phyloP scores from a whole-genome alignment of 345 rosid species.

The Sonneratia caseolaris region DNA sequence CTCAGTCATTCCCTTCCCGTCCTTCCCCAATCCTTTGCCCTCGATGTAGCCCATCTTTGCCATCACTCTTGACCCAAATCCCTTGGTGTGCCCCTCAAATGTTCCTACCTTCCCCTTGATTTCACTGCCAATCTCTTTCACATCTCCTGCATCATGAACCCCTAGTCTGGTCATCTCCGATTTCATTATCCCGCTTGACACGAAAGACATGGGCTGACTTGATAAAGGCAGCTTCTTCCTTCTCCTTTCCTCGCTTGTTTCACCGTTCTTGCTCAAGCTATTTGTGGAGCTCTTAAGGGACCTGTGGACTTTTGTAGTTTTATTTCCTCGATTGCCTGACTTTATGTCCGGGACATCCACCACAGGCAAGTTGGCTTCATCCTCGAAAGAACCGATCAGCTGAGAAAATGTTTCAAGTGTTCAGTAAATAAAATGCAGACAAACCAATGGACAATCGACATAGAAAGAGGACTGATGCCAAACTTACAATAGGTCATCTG shows the following conservation, averaged over 20 bases:
- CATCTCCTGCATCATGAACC: constrained; percentile 17
- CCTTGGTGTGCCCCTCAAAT: constrained; percentile 69
- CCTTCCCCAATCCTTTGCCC: constrained; percentile 84
- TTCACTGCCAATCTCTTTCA: constrained; percentile 21
- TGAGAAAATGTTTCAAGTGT: constrained; percentile 18
- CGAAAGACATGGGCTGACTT: constrained; percentile 69
- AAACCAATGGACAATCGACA: background rate
- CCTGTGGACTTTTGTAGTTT: constrained; percentile 20
- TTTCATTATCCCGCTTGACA: constrained; percentile 55
- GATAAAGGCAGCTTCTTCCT: constrained; percentile 42
- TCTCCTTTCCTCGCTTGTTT: constrained; percentile 27
- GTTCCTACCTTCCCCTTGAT: constrained; percentile 42
- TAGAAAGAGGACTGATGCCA: background rate
- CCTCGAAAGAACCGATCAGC: constrained; percentile 63
- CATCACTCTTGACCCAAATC: constrained; percentile 68
- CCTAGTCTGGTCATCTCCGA: constrained; percentile 35
- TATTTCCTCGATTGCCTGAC: constrained; percentile 25
- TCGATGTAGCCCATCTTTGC: constrained; percentile 81
- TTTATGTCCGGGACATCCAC: constrained; percentile 32
- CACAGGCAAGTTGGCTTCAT: constrained; percentile 49
- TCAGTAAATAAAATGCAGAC: background rate
- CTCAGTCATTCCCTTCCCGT: constrained; percentile 63
- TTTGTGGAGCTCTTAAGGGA: constrained; percentile 20
- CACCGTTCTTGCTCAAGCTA: constrained; percentile 14
- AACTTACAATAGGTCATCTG: background rate